Evolutionary conservation across 768 basidiomycete genomes (phyloP).

Genomic region (Phaffia australis): DNA sequence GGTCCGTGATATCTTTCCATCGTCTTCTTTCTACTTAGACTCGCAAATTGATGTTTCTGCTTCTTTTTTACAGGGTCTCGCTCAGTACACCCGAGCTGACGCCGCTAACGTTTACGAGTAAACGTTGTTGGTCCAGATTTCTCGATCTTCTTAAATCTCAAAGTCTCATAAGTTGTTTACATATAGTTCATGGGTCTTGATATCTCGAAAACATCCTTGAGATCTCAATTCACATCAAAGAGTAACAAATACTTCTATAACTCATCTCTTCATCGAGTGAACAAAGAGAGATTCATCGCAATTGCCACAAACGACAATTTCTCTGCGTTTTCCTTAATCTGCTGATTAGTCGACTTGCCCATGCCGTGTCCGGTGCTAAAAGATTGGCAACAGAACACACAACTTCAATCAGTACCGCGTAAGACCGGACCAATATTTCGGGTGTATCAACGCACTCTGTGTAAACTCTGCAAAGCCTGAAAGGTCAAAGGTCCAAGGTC

Average conservation of each 20-base stretch:
- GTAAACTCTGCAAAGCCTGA: conserved; percentile 19
- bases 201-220: too few species aligned
- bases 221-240: too few species aligned
- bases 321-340: conserved; percentile 11
- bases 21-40: neutral
- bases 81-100: conserved; percentile 24
- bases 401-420: too few species aligned
- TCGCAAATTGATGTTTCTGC: neutral
- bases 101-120: conserved; percentile 25
- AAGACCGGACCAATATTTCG: too few species aligned
- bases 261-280: too few species aligned
- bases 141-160: neutral
- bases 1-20: conserved; percentile 12
- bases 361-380: conserved; percentile 19
- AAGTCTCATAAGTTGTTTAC: neutral
- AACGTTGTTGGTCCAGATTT: neutral
- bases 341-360: conserved; percentile 19
- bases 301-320: conserved; percentile 16
- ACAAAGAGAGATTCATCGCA: conserved; percentile 2
- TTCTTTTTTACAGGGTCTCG: conserved; percentile 8
- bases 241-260: too few species aligned
- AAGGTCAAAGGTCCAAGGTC: too few species aligned
- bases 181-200: neutral
- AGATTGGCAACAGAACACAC: too few species aligned
- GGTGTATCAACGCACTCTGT: neutral